Conservation (phyloP, 2,329 filamentous ascomycete species). For the Claviceps cyperi region DNA sequence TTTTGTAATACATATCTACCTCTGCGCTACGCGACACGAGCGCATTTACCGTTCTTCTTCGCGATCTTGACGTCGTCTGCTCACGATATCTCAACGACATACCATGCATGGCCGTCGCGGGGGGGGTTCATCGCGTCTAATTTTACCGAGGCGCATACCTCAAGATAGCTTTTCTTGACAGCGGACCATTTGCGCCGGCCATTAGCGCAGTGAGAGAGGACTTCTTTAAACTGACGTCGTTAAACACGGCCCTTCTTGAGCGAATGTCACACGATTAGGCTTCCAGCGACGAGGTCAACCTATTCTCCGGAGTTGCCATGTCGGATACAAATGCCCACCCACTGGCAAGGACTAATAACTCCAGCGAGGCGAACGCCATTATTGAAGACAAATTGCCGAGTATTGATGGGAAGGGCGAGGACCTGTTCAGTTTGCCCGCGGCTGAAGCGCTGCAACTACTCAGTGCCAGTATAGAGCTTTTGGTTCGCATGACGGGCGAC, state of each 20-base stretch:
- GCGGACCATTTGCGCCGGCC: neutral
- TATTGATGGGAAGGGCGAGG: slow-evolving; percentile 29
- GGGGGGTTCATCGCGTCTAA: neutral
- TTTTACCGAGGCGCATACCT: slow-evolving; percentile 1
- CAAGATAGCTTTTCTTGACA: slow-evolving; percentile 4
- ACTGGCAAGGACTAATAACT: neutral
- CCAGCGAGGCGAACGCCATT: slow-evolving; percentile 5
- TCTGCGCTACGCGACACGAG: neutral
- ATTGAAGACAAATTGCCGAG: slow-evolving; percentile 12
- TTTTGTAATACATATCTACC: too few relatives aligned
- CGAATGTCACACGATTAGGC: neutral
- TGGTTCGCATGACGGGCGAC: slow-evolving; percentile 62
- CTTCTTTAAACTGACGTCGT: neutral
- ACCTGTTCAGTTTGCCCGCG: slow-evolving; percentile 60
- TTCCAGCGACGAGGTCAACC: neutral
- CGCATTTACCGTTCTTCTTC: neutral
- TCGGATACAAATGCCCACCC: neutral
- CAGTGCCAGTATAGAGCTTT: slow-evolving; percentile 53
- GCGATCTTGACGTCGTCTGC: neutral
- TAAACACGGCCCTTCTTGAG: neutral
- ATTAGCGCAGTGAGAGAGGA: neutral
- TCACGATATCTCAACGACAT: neutral
- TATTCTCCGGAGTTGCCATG: neutral
- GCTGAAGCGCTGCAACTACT: slow-evolving; percentile 67
- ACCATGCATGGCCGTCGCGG: slow-evolving; percentile 5